phyloP scores from a whole-genome alignment of 192 early-diverging fungal genomes.

The Linderina pennispora region DNA sequence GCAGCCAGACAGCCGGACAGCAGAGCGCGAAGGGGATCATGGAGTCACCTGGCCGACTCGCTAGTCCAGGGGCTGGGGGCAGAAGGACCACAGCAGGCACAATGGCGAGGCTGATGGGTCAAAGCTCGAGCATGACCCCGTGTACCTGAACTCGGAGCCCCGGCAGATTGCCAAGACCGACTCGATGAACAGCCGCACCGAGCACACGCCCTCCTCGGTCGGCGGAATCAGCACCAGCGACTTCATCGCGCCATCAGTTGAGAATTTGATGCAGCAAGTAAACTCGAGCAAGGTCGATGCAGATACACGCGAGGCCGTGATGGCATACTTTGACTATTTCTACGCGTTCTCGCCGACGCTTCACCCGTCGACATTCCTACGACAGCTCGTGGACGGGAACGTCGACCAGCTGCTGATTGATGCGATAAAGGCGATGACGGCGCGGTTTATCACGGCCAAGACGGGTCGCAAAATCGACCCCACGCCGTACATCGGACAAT shows the following conservation, averaged over 20 bases:
- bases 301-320: not conserved
- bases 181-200: too few relatives aligned
- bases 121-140: too few relatives aligned
- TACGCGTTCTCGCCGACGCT: not conserved
- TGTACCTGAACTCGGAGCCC: too few relatives aligned
- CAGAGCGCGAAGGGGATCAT: too few relatives aligned
- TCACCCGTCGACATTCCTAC: not conserved
- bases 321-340: not conserved
- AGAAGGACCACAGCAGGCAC: too few relatives aligned
- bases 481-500: not conserved
- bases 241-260: not conserved
- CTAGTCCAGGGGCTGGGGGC: too few relatives aligned
- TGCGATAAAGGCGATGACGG: not conserved
- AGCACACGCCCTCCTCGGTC: too few relatives aligned
- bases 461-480: not conserved
- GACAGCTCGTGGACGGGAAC: not conserved
- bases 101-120: too few relatives aligned
- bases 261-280: not conserved
- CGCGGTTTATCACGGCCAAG: not conserved
- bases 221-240: not conserved
- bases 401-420: not conserved
- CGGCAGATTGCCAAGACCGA: too few relatives aligned
- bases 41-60: too few relatives aligned
- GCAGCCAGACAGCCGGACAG: too few relatives aligned
- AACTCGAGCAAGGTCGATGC: not conserved